phyloP scores from a whole-genome alignment of 108 stramenopile genomes.

The Cyclotella kingstonii region DNA sequence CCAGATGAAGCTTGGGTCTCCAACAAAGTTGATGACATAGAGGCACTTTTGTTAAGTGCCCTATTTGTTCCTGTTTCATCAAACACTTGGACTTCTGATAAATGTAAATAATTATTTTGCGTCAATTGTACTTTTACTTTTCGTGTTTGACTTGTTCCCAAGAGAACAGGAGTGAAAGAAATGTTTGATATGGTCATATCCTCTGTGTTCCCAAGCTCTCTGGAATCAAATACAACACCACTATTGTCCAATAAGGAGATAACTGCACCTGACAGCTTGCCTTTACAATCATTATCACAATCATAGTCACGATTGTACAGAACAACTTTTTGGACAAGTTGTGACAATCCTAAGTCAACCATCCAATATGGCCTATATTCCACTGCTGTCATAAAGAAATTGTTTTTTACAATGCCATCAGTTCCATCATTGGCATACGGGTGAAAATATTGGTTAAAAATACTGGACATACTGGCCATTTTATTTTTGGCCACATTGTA shows the following conservation, averaged over 20 bases:
- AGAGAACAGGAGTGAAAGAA: neutral
- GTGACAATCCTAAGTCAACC: neutral
- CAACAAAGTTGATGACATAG: slow-evolving; percentile 3
- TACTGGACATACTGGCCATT: slow-evolving; percentile 2
- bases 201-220: neutral
- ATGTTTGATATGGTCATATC: too few species aligned
- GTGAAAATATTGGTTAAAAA: slow-evolving; percentile 2
- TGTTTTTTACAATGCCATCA: neutral
- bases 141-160: neutral
- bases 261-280: neutral
- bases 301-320: slow-evolving; percentile 1
- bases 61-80: slow-evolving; percentile 7
- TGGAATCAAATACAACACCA: slow-evolving; percentile 4
- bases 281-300: neutral
- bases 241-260: neutral
- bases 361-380: slow-evolving; percentile 7
- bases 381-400: slow-evolving; percentile 2
- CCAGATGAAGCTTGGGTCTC: too few species aligned
- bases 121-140: slow-evolving; percentile 10
- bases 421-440: neutral
- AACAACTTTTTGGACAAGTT: neutral
- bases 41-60: neutral
- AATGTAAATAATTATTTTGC: slow-evolving; percentile 1
- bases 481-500: neutral
- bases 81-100: slow-evolving; percentile 7